Conservation (phyloP, 2,329 filamentous ascomycete species). For the Lachnellula occidentalis region DNA sequence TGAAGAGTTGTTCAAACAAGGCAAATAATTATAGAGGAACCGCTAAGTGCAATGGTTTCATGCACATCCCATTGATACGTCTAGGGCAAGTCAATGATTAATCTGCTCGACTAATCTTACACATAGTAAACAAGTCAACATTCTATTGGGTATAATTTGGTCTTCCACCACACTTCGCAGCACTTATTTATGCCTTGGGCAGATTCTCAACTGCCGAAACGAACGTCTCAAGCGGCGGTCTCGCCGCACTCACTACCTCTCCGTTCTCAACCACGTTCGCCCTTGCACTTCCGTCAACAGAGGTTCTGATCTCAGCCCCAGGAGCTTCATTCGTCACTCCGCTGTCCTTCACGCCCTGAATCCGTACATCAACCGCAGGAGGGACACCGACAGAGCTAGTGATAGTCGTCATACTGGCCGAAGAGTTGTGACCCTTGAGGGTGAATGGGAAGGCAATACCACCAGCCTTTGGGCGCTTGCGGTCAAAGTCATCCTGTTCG, state of each 20-base stretch:
- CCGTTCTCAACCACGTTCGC: conserved; percentile 16
- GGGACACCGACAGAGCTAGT: conserved; percentile 31
- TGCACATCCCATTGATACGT: no score
- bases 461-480: conserved; percentile 60
- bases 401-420: conserved; percentile 66
- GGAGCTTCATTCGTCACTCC: conserved; percentile 7
- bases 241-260: conserved; percentile 20
- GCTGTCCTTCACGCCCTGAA: conserved; percentile 13
- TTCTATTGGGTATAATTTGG: background rate
- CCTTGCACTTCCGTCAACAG: background rate
- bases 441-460: conserved; percentile 71
- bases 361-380: conserved; percentile 19
- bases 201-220: conserved; percentile 38
- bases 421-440: conserved; percentile 50
- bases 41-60: no score
- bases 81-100: no score
- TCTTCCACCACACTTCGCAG: background rate
- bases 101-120: no score
- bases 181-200: background rate
- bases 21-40: no score
- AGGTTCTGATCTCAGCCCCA: background rate
- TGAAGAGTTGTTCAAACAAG: no score
- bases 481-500: conserved; percentile 42
- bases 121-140: background rate
- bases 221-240: conserved; percentile 48